Evolutionary conservation across 331 rosid species (phyloP).

Genomic region (Erythrophleum ivorense): DNA sequence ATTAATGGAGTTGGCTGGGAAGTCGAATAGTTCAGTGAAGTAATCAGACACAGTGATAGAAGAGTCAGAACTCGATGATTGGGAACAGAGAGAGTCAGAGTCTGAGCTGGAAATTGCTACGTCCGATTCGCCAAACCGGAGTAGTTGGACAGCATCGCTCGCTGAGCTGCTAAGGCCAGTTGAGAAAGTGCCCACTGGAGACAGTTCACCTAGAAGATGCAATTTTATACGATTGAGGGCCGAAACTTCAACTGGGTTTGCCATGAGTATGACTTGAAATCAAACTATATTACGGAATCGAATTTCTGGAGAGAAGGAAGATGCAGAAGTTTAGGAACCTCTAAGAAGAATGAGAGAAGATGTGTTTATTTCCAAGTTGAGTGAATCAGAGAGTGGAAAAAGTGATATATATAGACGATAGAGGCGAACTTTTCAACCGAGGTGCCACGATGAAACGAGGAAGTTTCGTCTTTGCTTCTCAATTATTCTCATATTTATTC

Average conservation of each 20-base stretch:
- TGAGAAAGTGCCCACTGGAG: constrained; percentile 48
- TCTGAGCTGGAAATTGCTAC: neutral
- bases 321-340: neutral
- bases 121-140: constrained; percentile 31
- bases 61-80: constrained; percentile 47
- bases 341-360: neutral
- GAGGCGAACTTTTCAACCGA: neutral
- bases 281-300: neutral
- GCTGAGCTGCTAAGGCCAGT: neutral
- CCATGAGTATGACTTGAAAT: constrained; percentile 40
- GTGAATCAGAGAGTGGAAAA: constrained; percentile 32
- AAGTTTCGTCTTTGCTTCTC: constrained; percentile 42
- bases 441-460: constrained; percentile 34
- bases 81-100: constrained; percentile 13
- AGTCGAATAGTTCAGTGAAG: constrained; percentile 39
- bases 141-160: neutral
- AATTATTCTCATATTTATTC: neutral
- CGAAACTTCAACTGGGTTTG: constrained; percentile 42
- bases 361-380: neutral
- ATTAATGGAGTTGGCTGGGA: constrained; percentile 31
- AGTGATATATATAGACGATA: constrained; percentile 26
- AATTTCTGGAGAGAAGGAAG: constrained; percentile 1
- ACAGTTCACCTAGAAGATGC: constrained; percentile 73
- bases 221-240: constrained; percentile 64
- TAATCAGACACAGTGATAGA: constrained; percentile 40